Percentiles rank a stretch among this genome's conserved stretches.
Evolutionary conservation across 1,284 basidiomycete genomes (phyloP).

Genomic region (Leccinum fuscescens): DNA sequence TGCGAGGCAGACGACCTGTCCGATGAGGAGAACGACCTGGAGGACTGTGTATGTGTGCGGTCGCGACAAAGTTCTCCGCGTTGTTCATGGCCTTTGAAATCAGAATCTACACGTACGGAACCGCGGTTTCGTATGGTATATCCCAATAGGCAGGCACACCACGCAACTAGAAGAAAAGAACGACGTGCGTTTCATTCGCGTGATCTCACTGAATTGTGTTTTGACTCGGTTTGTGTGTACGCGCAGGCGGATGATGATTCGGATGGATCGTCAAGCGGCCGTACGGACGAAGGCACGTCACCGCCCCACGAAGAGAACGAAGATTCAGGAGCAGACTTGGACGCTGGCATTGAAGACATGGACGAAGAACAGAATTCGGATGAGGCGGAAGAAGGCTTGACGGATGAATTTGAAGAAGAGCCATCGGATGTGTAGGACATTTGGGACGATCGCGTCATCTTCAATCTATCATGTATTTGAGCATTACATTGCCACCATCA

Average conservation of each 20-base stretch:
- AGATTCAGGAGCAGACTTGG: slow-evolving; percentile 57
- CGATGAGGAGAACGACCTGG: slow-evolving; percentile 79
- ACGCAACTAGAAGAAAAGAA: slow-evolving; percentile 82
- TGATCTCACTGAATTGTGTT: slow-evolving; percentile 1
- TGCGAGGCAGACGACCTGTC: slow-evolving; percentile 83
- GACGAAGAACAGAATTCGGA: slow-evolving; percentile 51
- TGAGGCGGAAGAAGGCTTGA: slow-evolving; percentile 25
- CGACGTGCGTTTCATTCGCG: slow-evolving; percentile 52
- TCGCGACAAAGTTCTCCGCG: background rate
- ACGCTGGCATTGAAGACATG: slow-evolving; percentile 70
- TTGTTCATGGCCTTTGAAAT: slow-evolving; percentile 1
- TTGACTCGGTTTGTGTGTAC: background rate
- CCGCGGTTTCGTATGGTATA: slow-evolving; percentile 63
- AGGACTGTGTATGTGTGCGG: slow-evolving; percentile 55
- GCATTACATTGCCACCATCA: background rate
- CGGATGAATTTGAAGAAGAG: slow-evolving; percentile 34
- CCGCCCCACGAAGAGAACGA: slow-evolving; percentile 56
- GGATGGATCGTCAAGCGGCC: slow-evolving; percentile 34
- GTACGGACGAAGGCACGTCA: slow-evolving; percentile 43
- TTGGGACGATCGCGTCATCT: background rate
- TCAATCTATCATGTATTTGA: slow-evolving; percentile 1
- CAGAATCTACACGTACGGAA: slow-evolving; percentile 61
- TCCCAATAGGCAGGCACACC: slow-evolving; percentile 69
- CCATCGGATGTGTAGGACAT: slow-evolving; percentile 21
- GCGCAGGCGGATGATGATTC: slow-evolving; percentile 46